These are phyloP conservation scores for Phytophthora idaei DNA, from an alignment of 352 stramenopile species.

Conservation along the genomic window DNA sequence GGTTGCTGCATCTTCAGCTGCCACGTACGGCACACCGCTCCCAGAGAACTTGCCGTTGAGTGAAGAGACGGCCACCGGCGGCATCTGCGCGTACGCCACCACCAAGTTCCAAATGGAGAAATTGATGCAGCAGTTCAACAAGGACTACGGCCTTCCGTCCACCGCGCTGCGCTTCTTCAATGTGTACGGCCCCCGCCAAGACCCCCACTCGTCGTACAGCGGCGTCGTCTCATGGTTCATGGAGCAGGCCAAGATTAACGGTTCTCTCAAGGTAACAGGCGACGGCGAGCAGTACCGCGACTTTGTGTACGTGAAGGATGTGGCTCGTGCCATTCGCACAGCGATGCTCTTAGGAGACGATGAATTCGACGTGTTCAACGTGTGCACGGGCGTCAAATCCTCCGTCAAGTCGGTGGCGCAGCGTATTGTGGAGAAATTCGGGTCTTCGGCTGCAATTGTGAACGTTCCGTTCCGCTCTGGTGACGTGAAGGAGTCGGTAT, in stretches of 20 bases:
- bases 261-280: slow-evolving; percentile 78
- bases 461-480: slow-evolving; percentile 72
- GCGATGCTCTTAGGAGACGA: slow-evolving; percentile 73
- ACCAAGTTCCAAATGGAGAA: slow-evolving; percentile 89
- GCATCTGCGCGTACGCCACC: slow-evolving; percentile 82
- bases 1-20: slow-evolving; percentile 77
- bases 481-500: slow-evolving; percentile 86
- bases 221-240: slow-evolving; percentile 89
- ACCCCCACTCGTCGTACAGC: slow-evolving; percentile 85
- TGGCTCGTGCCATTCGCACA: slow-evolving; percentile 78
- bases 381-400: slow-evolving; percentile 82
- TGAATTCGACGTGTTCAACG: slow-evolving; percentile 86
- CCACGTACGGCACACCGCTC: slow-evolving; percentile 73
- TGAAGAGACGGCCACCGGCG: slow-evolving; percentile 75
- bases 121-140: slow-evolving; percentile 76
- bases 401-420: slow-evolving; percentile 67
- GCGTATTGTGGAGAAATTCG: slow-evolving; percentile 73
- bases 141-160: slow-evolving; percentile 68
- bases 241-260: slow-evolving; percentile 86
- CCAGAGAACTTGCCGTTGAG: slow-evolving; percentile 71
- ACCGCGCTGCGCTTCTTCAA: slow-evolving; percentile 88
- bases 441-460: slow-evolving; percentile 66
- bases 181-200: slow-evolving; percentile 81
- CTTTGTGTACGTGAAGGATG: slow-evolving; percentile 89
- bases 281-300: slow-evolving; percentile 83